These are phyloP conservation scores for Trichoderma pleuroti DNA, from an alignment of 2,329 filamentous ascomycete species.

Conservation along the genomic window DNA sequence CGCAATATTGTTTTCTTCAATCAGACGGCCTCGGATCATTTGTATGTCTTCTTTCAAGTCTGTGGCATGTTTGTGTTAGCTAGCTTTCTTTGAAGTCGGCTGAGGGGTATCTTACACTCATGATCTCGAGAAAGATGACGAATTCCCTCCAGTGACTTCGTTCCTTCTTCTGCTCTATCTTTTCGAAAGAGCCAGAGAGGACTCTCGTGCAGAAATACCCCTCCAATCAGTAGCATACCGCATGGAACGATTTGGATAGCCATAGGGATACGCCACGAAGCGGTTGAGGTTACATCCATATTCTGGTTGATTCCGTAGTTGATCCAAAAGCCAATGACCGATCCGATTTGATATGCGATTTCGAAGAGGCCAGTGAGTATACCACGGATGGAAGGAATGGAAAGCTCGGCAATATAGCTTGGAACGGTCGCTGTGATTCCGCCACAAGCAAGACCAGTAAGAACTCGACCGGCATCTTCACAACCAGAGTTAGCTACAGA, in stretches of 20 bases:
- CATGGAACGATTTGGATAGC: conserved; percentile 46
- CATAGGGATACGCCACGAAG: conserved; percentile 48
- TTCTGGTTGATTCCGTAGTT: conserved; percentile 43
- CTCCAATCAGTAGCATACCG: conserved; percentile 41
- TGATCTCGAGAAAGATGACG: conserved; percentile 43
- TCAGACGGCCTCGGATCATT: conserved; percentile 40
- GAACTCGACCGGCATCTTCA: conserved; percentile 54
- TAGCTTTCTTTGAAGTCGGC: background rate
- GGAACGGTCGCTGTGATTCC: conserved; percentile 57
- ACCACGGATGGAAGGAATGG: conserved; percentile 56
- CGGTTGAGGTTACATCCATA: conserved; percentile 32
- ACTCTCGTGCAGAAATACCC: conserved; percentile 44
- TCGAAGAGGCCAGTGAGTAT: conserved; percentile 53
- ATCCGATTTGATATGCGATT: conserved; percentile 52
- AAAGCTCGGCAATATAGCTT: conserved; percentile 61
- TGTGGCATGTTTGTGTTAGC: background rate
- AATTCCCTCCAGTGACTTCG: conserved; percentile 35
- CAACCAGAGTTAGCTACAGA: conserved; percentile 3
- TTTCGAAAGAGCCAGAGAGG: conserved; percentile 39
- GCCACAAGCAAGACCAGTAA: conserved; percentile 57
- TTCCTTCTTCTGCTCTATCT: conserved; percentile 33
- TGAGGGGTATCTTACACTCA: conserved; percentile 21
- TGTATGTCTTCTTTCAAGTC: conserved; percentile 48
- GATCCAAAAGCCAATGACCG: conserved; percentile 51
- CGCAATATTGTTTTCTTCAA: conserved; percentile 34